Conservation (phyloP, 768 basidiomycete genomes). For the Chalciporus chontae region DNA sequence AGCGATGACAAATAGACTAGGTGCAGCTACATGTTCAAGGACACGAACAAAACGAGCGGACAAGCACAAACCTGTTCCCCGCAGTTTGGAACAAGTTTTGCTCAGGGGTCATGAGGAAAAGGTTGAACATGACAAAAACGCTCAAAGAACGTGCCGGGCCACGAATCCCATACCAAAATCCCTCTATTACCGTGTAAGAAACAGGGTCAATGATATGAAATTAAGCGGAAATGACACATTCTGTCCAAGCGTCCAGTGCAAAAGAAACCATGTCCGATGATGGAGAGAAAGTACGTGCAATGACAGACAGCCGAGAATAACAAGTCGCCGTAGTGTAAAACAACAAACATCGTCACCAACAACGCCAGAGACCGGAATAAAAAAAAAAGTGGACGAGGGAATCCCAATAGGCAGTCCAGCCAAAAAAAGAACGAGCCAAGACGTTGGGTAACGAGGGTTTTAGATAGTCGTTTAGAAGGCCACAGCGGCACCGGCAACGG, state of each 20-base stretch:
- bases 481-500: constrained; percentile 45
- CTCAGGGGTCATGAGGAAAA: not conserved
- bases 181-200: not conserved
- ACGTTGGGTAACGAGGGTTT: not conserved
- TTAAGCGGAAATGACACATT: constrained; percentile 3
- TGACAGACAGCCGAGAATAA: constrained; percentile 3
- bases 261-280: constrained; percentile 16
- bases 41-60: constrained; percentile 1
- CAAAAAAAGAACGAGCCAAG: not conserved
- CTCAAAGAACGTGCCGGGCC: not conserved
- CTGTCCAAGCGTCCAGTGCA: constrained; percentile 18
- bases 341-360: constrained; percentile 8
- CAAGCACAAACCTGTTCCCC: not conserved
- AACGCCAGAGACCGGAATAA: constrained; percentile 7
- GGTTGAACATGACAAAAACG: not conserved
- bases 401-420: not conserved
- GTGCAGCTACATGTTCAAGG: no score
- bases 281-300: constrained; percentile 5
- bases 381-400: constrained; percentile 14
- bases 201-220: constrained; percentile 3
- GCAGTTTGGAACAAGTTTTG: not conserved
- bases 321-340: constrained; percentile 10
- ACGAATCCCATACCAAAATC: not conserved
- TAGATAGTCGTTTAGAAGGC: constrained; percentile 37
- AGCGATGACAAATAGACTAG: no score